These are phyloP conservation scores for Xylariaceae sp. DNA, from an alignment of 2,329 filamentous ascomycete species.

Conservation along the genomic window DNA sequence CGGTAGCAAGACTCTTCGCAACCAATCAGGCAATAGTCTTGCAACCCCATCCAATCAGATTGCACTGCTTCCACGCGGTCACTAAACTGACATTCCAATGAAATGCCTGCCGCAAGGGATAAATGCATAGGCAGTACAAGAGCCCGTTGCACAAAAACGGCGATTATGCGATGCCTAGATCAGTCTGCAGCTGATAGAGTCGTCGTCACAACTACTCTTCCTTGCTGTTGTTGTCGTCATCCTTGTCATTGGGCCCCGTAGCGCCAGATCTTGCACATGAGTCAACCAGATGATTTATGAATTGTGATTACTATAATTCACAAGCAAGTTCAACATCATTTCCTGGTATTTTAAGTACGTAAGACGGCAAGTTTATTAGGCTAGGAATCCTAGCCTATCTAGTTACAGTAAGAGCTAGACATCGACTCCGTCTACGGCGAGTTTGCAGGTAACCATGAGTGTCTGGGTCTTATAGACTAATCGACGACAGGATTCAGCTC, in stretches of 20 bases:
- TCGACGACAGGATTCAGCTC: neutral
- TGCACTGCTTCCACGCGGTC: conserved; percentile 24
- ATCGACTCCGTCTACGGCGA: neutral
- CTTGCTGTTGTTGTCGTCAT: neutral
- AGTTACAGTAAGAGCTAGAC: neutral
- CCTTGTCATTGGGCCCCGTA: neutral
- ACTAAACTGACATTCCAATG: conserved; percentile 24
- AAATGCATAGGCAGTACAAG: conserved; percentile 27
- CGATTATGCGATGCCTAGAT: neutral
- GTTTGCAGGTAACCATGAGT: neutral
- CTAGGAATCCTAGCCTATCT: neutral
- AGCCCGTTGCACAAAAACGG: neutral
- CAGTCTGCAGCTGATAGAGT: neutral
- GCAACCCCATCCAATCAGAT: conserved; percentile 21
- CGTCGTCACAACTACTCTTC: neutral
- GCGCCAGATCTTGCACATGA: neutral
- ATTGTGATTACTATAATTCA: neutral
- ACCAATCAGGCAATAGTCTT: conserved; percentile 29
- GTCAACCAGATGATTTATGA: neutral
- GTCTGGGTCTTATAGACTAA: neutral
- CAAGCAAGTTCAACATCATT: neutral
- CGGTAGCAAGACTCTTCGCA: conserved; percentile 26
- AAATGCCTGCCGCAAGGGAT: conserved; percentile 28
- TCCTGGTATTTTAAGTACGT: neutral
- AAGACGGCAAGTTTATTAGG: neutral